phyloP scores from a whole-genome alignment of 257 asterid species.

The Penstemon newberryi region DNA sequence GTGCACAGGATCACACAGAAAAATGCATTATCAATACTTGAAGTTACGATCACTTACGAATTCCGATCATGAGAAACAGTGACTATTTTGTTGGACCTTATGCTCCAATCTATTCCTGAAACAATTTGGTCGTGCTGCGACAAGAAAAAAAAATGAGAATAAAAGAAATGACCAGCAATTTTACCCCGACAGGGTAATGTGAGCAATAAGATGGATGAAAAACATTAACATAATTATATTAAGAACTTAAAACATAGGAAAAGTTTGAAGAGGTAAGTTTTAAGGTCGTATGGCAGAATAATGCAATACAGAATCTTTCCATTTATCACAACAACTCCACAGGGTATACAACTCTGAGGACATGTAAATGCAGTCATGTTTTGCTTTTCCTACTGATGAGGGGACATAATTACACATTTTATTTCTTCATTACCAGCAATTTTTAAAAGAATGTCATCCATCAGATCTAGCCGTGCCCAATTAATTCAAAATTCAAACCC shows the following conservation, averaged over 20 bases:
- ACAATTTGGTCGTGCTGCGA: constrained; percentile 98
- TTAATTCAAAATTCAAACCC: not conserved
- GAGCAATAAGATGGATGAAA: constrained; percentile 13
- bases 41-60: constrained; percentile 69
- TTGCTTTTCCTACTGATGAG: not conserved
- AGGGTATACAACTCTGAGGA: not conserved
- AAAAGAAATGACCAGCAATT: constrained; percentile 13
- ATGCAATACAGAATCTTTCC: not conserved
- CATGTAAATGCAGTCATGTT: not conserved
- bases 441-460: not conserved
- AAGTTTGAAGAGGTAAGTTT: not conserved
- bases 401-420: not conserved
- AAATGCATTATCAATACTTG: not conserved
- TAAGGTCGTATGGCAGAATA: constrained; percentile 11
- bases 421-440: not conserved
- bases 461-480: constrained; percentile 10
- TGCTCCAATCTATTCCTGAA: constrained; percentile 95
- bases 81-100: constrained; percentile 76
- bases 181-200: constrained; percentile 2
- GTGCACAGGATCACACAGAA: constrained; percentile 18
- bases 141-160: constrained; percentile 33
- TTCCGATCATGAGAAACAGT: constrained; percentile 98
- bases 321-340: constrained; percentile 1
- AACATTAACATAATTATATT: not conserved
- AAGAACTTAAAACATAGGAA: constrained; percentile 11